phyloP scores from a whole-genome alignment of 2,329 filamentous ascomycete species.

The Colletotrichum tamarilloi region DNA sequence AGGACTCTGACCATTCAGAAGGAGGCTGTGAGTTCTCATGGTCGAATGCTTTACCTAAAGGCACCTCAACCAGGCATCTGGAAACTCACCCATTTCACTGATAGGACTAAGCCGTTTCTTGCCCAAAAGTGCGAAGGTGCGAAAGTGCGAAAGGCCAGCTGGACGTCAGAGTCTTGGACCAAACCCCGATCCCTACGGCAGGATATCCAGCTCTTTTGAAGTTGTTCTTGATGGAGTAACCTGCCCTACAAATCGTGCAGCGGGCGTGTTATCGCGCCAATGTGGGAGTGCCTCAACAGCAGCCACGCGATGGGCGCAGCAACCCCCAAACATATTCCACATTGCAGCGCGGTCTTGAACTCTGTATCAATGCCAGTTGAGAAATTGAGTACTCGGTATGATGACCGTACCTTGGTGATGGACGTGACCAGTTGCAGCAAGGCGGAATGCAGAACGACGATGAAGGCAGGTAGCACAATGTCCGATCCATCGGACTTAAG shows the following conservation, averaged over 20 bases:
- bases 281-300: no score
- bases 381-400: not conserved
- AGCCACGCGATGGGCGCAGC: not conserved
- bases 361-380: not conserved
- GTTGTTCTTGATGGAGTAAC: not conserved
- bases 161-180: not conserved
- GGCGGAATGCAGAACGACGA: not conserved
- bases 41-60: conserved; percentile 8
- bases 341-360: not conserved
- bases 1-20: not conserved
- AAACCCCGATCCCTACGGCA: not conserved
- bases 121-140: not conserved
- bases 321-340: not conserved
- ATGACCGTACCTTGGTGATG: not conserved
- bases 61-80: not conserved
- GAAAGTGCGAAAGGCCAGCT: not conserved
- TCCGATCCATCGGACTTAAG: conserved; percentile 10
- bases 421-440: not conserved
- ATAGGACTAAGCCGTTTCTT: not conserved
- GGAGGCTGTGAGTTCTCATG: not conserved
- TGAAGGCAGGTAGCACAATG: not conserved
- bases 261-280: not conserved
- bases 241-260: not conserved
- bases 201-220: not conserved
- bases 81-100: not conserved